Conservation (phyloP, 139 green algal genomes). For the Trebouxia sp. region DNA sequence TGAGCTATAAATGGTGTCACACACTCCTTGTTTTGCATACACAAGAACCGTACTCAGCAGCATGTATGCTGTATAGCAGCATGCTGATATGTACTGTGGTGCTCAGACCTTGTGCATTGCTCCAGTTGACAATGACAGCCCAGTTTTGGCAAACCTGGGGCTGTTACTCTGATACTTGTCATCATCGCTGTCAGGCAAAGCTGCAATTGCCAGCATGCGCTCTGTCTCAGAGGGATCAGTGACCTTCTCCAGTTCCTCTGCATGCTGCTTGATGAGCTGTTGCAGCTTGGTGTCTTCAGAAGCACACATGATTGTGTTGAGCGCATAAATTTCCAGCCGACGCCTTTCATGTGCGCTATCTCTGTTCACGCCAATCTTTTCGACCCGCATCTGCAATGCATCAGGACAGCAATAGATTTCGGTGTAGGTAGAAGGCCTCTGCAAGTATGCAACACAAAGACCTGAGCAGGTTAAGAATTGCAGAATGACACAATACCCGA, state of each 20-base stretch:
- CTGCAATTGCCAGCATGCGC: not conserved
- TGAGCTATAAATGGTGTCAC: too few relatives aligned
- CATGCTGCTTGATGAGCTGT: conserved; percentile 24
- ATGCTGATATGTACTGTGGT: too few relatives aligned
- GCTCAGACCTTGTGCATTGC: not conserved
- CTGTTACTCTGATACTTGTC: not conserved
- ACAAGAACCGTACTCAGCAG: too few relatives aligned
- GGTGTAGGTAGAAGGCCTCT: too few relatives aligned
- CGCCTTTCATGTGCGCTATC: not conserved
- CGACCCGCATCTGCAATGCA: conserved; percentile 19
- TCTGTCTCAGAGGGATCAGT: not conserved
- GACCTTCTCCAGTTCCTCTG: not conserved
- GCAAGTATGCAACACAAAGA: too few relatives aligned
- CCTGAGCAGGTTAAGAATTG: too few relatives aligned
- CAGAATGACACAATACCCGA: conserved; percentile 2
- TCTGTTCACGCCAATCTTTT: conserved; percentile 5
- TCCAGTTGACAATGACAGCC: not conserved
- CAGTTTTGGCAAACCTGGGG: not conserved
- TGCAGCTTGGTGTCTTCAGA: conserved; percentile 24
- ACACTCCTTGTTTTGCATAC: too few relatives aligned
- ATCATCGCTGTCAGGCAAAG: conserved; percentile 17
- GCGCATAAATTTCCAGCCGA: conserved; percentile 17
- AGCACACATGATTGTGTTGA: conserved; percentile 1
- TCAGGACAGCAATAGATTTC: not conserved
- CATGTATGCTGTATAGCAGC: too few relatives aligned